phyloP scores from a whole-genome alignment of 306 rosid species.

The Hippophae tibetana region DNA sequence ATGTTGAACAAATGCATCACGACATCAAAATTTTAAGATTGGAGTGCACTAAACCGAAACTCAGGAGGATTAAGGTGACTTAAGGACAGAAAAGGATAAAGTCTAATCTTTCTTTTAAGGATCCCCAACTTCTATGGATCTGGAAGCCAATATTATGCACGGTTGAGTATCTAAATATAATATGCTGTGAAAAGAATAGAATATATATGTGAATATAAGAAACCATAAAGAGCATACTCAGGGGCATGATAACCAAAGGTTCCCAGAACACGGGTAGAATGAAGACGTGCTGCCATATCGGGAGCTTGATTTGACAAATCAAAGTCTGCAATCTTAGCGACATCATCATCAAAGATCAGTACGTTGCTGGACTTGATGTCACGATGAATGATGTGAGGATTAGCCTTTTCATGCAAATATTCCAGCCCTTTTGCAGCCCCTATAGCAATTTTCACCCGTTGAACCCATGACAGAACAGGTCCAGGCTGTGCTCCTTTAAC shows the following conservation, averaged over 20 bases:
- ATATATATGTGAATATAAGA: slow-evolving; percentile 4
- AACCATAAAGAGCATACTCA: slow-evolving; percentile 49
- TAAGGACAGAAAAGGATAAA: too few relatives aligned
- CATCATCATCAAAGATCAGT: slow-evolving; percentile 71
- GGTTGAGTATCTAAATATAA: background rate
- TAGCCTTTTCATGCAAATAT: slow-evolving; percentile 71
- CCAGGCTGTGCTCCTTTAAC: slow-evolving; percentile 94
- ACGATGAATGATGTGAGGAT: slow-evolving; percentile 73
- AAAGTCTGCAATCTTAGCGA: slow-evolving; percentile 87
- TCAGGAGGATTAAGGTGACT: background rate
- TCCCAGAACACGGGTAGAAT: slow-evolving; percentile 90
- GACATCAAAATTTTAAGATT: background rate
- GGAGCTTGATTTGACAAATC: slow-evolving; percentile 96
- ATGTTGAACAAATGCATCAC: background rate
- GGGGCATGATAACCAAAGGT: slow-evolving; percentile 96
- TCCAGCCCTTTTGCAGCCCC: slow-evolving; percentile 94
- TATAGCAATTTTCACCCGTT: slow-evolving; percentile 84
- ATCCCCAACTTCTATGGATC: too few relatives aligned
- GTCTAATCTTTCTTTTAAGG: too few relatives aligned
- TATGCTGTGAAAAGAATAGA: background rate
- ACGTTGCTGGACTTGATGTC: slow-evolving; percentile 92
- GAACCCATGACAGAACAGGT: slow-evolving; percentile 81
- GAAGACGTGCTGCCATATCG: slow-evolving; percentile 94
- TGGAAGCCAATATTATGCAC: background rate
- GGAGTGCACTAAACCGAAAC: too few relatives aligned